Conservation (phyloP, 768 basidiomycete species). For the Collybia nuda region DNA sequence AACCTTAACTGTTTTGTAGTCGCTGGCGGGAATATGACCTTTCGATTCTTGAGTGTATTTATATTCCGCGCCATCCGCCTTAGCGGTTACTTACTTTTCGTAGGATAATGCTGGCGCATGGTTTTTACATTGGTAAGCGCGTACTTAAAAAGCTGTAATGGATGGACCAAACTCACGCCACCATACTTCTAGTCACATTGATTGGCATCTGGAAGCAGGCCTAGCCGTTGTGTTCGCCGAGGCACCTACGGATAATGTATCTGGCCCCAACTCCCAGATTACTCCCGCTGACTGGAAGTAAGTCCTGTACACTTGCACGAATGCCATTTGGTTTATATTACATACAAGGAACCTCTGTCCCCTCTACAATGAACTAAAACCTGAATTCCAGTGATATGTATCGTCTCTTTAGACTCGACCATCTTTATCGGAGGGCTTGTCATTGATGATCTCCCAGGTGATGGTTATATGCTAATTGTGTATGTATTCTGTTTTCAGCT, state of each 20-base stretch:
- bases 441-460: too few species aligned
- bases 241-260: constrained; percentile 13
- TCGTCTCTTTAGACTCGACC: too few species aligned
- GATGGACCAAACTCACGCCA: too few species aligned
- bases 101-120: constrained; percentile 50
- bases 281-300: constrained; percentile 16
- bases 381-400: constrained; percentile 12
- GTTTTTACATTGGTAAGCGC: constrained; percentile 43
- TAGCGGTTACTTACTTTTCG: constrained; percentile 8
- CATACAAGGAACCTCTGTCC: constrained; percentile 6
- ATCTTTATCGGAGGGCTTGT: too few species aligned
- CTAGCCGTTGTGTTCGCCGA: constrained; percentile 41
- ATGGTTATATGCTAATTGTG: too few species aligned
- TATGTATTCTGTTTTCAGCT: too few species aligned
- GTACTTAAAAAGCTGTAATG: too few species aligned
- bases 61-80: background rate
- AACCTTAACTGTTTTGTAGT: background rate
- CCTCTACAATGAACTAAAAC: constrained; percentile 7
- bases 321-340: background rate
- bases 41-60: constrained; percentile 36
- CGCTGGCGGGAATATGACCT: constrained; percentile 35
- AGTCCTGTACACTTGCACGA: background rate
- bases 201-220: constrained; percentile 46
- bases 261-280: constrained; percentile 14
- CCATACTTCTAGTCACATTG: constrained; percentile 39